Percentiles rank a stretch among this genome's conserved stretches.
These are phyloP conservation scores for Teunomyces tritomae DNA, from an alignment of 805 yeast genomes.

Conservation along the genomic window DNA sequence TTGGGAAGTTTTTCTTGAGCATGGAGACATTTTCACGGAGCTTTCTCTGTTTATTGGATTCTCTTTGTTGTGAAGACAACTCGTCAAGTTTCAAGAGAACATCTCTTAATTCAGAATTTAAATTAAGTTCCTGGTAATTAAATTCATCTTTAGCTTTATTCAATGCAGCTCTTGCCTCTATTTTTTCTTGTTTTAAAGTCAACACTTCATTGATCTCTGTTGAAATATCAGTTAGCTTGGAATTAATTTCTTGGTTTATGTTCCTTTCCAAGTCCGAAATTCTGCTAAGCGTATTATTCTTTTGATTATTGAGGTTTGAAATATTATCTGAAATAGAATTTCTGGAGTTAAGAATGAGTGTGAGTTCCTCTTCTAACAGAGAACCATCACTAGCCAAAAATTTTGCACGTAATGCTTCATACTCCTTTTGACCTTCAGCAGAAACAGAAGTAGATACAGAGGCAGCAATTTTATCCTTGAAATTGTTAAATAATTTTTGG, in stretches of 20 bases:
- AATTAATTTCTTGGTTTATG: conserved; percentile 33
- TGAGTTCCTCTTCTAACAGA: conserved; percentile 49
- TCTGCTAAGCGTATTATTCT: conserved; percentile 36
- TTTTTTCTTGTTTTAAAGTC: conserved; percentile 23
- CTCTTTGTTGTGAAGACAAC: conserved; percentile 72
- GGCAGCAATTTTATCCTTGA: conserved; percentile 23
- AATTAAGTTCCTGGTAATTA: conserved; percentile 50
- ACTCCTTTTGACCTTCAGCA: conserved; percentile 53
- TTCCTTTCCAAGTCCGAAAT: conserved; percentile 37
- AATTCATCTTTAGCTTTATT: conserved; percentile 35
- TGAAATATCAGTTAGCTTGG: conserved; percentile 28
- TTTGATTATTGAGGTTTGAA: conserved; percentile 25
- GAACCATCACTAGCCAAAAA: conserved; percentile 59
- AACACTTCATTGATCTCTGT: conserved; percentile 32
- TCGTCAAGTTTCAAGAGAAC: conserved; percentile 64
- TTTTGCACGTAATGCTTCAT: conserved; percentile 53
- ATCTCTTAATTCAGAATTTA: conserved; percentile 63
- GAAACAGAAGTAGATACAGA: conserved; percentile 32
- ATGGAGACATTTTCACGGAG: conserved; percentile 70
- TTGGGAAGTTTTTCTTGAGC: conserved; percentile 68
- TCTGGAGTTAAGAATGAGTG: conserved; percentile 40
- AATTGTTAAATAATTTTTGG: conserved; percentile 26
- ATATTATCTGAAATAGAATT: conserved; percentile 37
- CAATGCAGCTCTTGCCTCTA: conserved; percentile 24
- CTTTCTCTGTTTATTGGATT: conserved; percentile 64